Conservation (phyloP, 495 filamentous ascomycete species). For the Lophiostoma macrostomum region DNA sequence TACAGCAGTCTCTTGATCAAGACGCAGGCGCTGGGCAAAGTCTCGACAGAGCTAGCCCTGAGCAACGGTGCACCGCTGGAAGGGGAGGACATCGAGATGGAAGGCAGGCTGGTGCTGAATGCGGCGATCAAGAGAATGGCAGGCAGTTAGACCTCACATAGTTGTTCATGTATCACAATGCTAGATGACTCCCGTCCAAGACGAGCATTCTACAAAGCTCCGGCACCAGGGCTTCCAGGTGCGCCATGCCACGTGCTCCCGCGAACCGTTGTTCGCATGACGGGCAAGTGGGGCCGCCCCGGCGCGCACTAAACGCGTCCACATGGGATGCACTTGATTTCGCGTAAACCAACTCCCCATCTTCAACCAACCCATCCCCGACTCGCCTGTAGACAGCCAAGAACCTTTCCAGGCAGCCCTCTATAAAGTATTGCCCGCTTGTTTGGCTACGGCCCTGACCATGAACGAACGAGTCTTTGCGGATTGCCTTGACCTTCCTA, state of each 20-base stretch:
- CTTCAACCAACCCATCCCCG: too few species aligned
- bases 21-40: slow-evolving; percentile 43
- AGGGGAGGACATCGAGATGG: slow-evolving; percentile 47
- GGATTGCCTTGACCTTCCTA: not conserved
- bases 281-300: not conserved
- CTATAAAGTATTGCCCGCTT: too few species aligned
- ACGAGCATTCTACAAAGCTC: not conserved
- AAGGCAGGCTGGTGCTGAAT: slow-evolving; percentile 51
- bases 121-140: slow-evolving; percentile 47
- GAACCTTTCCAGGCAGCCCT: too few species aligned
- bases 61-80: slow-evolving; percentile 48
- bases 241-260: slow-evolving; percentile 1
- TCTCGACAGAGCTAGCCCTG: slow-evolving; percentile 58
- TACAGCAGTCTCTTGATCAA: slow-evolving; percentile 41
- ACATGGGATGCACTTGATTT: too few species aligned
- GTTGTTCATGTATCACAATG: too few species aligned
- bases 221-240: not conserved
- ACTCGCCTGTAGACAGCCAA: too few species aligned
- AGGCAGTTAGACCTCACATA: slow-evolving; percentile 32
- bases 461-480: not conserved
- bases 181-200: not conserved
- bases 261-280: slow-evolving; percentile 1
- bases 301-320: not conserved
- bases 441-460: too few species aligned
- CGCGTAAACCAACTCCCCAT: too few species aligned